Conservation (phyloP, 177 flowering plant species). For the Vitis hybrid region DNA sequence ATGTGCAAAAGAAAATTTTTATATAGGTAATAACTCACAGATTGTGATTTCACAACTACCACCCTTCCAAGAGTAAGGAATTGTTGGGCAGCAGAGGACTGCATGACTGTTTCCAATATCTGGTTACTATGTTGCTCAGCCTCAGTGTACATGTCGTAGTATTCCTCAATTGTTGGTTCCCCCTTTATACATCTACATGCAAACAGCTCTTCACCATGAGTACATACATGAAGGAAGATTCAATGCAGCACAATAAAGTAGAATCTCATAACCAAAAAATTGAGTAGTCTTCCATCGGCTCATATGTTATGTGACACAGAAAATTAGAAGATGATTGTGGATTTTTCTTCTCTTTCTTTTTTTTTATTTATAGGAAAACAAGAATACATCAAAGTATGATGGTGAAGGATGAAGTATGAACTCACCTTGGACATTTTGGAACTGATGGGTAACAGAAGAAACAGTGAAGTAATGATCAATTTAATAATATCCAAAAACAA, state of each 20-base stretch:
- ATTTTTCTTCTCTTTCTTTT: too few species aligned
- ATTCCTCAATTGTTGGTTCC: slow-evolving; percentile 95
- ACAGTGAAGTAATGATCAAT: neutral
- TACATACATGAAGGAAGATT: neutral
- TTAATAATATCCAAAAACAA: too few species aligned
- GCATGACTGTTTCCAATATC: slow-evolving; percentile 70
- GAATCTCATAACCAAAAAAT: neutral
- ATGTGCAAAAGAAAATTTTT: neutral
- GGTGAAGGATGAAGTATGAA: neutral
- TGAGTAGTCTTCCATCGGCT: neutral
- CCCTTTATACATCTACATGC: slow-evolving; percentile 86
- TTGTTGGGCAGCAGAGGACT: slow-evolving; percentile 52
- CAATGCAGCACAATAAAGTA: neutral
- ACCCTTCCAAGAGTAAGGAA: slow-evolving; percentile 80
- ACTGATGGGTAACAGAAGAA: neutral
- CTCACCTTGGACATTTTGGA: neutral
- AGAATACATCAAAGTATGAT: neutral
- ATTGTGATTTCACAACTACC: slow-evolving; percentile 72
- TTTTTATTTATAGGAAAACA: too few species aligned
- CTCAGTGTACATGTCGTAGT: slow-evolving; percentile 67
- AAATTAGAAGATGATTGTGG: too few species aligned
- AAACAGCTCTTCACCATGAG: slow-evolving; percentile 16
- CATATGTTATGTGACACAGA: neutral
- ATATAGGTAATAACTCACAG: slow-evolving; percentile 54
- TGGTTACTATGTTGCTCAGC: slow-evolving; percentile 52